Percentiles rank a stretch among this genome's conserved stretches.
Evolutionary conservation across 2,329 filamentous ascomycete genomes (phyloP).

Genomic region (Ascochyta koolunga): DNA sequence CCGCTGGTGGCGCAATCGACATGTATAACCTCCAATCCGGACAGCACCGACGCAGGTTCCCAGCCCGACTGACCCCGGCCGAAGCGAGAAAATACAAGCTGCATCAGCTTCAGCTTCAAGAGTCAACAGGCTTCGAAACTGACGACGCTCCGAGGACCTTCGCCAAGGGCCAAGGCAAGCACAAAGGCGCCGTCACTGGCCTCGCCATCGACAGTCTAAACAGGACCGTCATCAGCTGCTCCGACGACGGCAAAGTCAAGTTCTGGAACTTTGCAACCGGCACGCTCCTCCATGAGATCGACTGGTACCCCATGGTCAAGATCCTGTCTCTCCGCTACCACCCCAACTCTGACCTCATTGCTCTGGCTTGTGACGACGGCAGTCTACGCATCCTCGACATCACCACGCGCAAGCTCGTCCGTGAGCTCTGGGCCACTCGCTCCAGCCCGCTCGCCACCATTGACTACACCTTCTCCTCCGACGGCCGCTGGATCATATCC

Average conservation of each 20-base stretch:
- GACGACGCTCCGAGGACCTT: slow-evolving; percentile 45
- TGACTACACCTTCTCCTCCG: slow-evolving; percentile 75
- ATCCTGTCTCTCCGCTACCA: slow-evolving; percentile 83
- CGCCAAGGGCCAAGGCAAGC: slow-evolving; percentile 67
- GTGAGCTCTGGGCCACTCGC: slow-evolving; percentile 80
- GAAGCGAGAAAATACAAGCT: slow-evolving; percentile 78
- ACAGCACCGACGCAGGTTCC: slow-evolving; percentile 84
- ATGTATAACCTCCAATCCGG: slow-evolving; percentile 98
- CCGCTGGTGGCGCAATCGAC: slow-evolving; percentile 80
- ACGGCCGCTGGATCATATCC: slow-evolving; percentile 92
- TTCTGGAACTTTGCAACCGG: slow-evolving; percentile 97
- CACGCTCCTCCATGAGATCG: slow-evolving; percentile 76
- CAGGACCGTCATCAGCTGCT: slow-evolving; percentile 82
- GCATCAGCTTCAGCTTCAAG: slow-evolving; percentile 64
- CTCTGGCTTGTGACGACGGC: slow-evolving; percentile 86
- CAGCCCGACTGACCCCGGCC: slow-evolving; percentile 74
- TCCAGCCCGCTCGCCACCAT: slow-evolving; percentile 40
- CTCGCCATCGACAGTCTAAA: slow-evolving; percentile 90
- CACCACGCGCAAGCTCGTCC: slow-evolving; percentile 85
- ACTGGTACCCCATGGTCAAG: slow-evolving; percentile 79
- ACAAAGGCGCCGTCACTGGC: slow-evolving; percentile 83
- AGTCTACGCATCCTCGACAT: slow-evolving; percentile 89
- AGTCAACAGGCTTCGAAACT: slow-evolving; percentile 31
- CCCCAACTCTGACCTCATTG: slow-evolving; percentile 80
- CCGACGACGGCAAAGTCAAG: slow-evolving; percentile 89